Conservation (phyloP, 106 monocot species). For the Dactylorhiza incarnata region DNA sequence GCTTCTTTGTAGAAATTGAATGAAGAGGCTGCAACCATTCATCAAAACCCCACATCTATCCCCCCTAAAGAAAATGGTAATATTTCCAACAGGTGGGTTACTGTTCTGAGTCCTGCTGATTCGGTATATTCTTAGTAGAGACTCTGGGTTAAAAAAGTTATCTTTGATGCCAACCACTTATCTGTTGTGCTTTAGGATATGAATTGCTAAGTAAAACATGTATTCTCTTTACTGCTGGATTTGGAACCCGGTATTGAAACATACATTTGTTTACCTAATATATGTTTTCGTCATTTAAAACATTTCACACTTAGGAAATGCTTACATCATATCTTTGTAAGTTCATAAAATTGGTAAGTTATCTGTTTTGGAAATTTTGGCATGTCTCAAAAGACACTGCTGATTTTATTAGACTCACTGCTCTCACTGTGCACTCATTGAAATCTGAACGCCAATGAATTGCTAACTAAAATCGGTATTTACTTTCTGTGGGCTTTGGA, state of each 20-base stretch:
- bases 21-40: constrained; percentile 39
- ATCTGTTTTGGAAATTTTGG: too few relatives aligned
- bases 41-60: constrained; percentile 27
- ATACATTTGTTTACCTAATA: not conserved
- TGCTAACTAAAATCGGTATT: too few relatives aligned
- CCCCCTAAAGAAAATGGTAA: constrained; percentile 22
- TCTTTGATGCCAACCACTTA: not conserved
- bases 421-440: too few relatives aligned
- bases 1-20: constrained; percentile 65
- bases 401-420: too few relatives aligned
- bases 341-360: not conserved
- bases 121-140: not conserved
- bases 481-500: too few relatives aligned
- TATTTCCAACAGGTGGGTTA: constrained; percentile 38
- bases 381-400: too few relatives aligned
- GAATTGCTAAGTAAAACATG: not conserved
- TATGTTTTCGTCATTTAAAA: not conserved
- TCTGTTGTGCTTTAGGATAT: not conserved
- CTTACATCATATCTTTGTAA: not conserved
- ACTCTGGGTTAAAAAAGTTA: not conserved
- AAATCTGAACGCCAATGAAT: too few relatives aligned
- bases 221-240: not conserved
- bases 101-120: not conserved
- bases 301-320: not conserved
- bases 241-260: not conserved